A percentile compares a stretch with the other conserved stretches of the same genome.
These are phyloP conservation scores for Cyberlindnera xylosilytica DNA, from an alignment of 805 yeast species.

Conservation along the genomic window DNA sequence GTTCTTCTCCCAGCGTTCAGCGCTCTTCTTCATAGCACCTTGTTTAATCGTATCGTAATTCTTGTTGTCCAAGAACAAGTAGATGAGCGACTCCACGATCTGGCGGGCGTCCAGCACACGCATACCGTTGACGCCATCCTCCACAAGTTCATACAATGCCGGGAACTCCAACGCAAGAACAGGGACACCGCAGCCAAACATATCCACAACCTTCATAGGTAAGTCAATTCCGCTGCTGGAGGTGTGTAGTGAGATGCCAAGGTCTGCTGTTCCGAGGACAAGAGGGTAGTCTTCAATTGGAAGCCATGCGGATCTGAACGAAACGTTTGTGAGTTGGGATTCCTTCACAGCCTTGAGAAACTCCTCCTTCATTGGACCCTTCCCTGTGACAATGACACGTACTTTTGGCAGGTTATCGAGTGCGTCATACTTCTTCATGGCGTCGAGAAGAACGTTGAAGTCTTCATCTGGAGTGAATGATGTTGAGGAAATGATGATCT, in stretches of 20 bases:
- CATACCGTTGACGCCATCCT: slow-evolving; percentile 67
- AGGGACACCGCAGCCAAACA: slow-evolving; percentile 95
- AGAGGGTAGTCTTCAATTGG: slow-evolving; percentile 74
- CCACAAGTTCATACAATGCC: slow-evolving; percentile 76
- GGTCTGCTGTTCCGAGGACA: slow-evolving; percentile 71
- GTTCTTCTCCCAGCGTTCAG: slow-evolving; percentile 67
- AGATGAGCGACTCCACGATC: slow-evolving; percentile 41
- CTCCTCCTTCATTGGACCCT: slow-evolving; percentile 74
- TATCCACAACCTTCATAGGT: slow-evolving; percentile 96
- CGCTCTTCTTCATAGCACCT: slow-evolving; percentile 76
- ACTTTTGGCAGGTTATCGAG: slow-evolving; percentile 42
- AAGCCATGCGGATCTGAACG: slow-evolving; percentile 72
- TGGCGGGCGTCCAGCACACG: slow-evolving; percentile 43
- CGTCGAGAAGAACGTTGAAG: slow-evolving; percentile 62
- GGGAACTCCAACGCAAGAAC: slow-evolving; percentile 76
- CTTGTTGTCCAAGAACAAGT: slow-evolving; percentile 31
- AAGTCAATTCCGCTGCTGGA: slow-evolving; percentile 92
- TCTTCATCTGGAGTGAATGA: slow-evolving; percentile 97
- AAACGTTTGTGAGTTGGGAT: slow-evolving; percentile 45
- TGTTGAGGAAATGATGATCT: slow-evolving; percentile 80
- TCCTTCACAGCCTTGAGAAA: slow-evolving; percentile 47
- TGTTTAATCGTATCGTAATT: slow-evolving; percentile 42
- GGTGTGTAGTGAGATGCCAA: slow-evolving; percentile 86
- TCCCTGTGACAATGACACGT: slow-evolving; percentile 87
- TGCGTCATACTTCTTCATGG: slow-evolving; percentile 50